phyloP scores from a whole-genome alignment of 2,329 filamentous ascomycete species.

The Colletotrichum navitas region DNA sequence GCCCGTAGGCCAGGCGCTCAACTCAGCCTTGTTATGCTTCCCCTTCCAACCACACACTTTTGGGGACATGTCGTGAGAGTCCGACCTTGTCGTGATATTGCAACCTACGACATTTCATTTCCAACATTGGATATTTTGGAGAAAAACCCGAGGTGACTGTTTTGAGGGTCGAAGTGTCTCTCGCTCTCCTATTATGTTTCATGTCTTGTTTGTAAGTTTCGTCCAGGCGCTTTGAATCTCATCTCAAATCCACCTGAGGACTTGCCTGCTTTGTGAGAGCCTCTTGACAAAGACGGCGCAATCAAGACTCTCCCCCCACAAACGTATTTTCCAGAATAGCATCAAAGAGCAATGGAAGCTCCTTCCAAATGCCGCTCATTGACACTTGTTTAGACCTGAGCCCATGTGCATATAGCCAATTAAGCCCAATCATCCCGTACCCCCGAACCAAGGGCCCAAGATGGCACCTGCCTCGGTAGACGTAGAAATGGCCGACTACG shows the following conservation, averaged over 20 bases:
- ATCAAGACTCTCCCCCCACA: neutral
- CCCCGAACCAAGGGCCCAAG: constrained; percentile 2
- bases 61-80: constrained; percentile 10
- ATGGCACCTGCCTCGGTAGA: constrained; percentile 33
- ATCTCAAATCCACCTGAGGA: neutral
- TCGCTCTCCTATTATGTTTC: neutral
- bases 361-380: neutral
- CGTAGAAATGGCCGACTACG: constrained; percentile 35
- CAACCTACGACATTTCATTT: neutral
- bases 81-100: neutral
- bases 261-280: neutral
- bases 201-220: constrained; percentile 8
- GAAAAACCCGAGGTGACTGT: neutral
- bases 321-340: neutral
- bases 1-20: constrained; percentile 1
- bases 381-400: neutral
- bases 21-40: constrained; percentile 30
- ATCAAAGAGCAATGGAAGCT: neutral
- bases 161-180: neutral
- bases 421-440: neutral
- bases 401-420: neutral
- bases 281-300: neutral
- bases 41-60: constrained; percentile 14
- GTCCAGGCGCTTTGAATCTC: neutral
- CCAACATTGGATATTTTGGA: neutral